Evolutionary conservation across 2,329 filamentous ascomycete genomes (phyloP).

Genomic region (Cladobotryum mycophilum): DNA sequence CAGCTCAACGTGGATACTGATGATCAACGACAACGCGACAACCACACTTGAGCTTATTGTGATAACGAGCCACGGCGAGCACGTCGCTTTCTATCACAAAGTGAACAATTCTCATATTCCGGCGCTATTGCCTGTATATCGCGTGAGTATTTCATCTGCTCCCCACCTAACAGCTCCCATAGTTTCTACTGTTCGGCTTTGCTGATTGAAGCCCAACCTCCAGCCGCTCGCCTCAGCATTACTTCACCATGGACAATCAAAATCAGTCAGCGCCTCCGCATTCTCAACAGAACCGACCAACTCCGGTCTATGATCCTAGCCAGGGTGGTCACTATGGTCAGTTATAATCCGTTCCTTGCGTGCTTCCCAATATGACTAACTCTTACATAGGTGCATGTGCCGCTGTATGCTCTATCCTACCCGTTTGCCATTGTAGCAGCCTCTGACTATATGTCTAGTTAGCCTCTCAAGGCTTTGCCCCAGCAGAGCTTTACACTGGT

Average conservation of each 20-base stretch:
- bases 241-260: constrained; percentile 32
- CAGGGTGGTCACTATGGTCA: constrained; percentile 75
- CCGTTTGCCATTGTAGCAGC: neutral
- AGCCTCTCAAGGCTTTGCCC: constrained; percentile 78
- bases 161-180: neutral
- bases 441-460: constrained; percentile 51
- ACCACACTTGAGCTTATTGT: neutral
- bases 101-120: too few relatives aligned
- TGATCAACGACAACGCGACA: neutral
- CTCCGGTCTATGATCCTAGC: constrained; percentile 64
- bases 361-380: constrained; percentile 8
- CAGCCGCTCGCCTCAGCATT: neutral
- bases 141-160: neutral
- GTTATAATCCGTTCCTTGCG: constrained; percentile 16
- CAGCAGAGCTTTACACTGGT: constrained; percentile 89
- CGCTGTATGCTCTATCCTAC: constrained; percentile 28
- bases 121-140: too few relatives aligned
- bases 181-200: neutral
- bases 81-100: too few relatives aligned
- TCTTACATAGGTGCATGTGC: constrained; percentile 39
- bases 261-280: constrained; percentile 46
- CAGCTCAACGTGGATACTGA: neutral
- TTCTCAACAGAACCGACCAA: constrained; percentile 51
- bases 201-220: neutral
- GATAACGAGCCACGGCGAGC: too few relatives aligned